Evolutionary conservation across 768 basidiomycete species (phyloP).

Genomic region (Amanita muscaria): DNA sequence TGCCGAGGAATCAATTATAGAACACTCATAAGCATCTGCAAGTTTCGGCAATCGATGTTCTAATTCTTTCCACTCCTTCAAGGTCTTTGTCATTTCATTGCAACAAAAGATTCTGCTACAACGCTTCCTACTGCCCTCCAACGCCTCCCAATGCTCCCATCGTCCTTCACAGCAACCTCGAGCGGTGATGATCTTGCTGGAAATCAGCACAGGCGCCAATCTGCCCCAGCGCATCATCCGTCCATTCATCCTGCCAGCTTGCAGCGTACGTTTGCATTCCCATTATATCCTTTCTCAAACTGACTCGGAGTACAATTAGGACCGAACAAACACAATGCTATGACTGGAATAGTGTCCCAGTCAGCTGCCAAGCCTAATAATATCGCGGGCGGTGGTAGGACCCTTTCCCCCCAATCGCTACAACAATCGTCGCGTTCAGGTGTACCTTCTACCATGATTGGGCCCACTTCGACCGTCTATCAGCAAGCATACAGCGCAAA

Average conservation of each 20-base stretch:
- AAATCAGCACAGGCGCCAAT: not conserved
- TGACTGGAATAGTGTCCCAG: not conserved
- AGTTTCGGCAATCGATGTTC: not conserved
- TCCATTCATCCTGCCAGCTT: not conserved
- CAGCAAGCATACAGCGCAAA: constrained; percentile 32
- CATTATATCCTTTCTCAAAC: no score
- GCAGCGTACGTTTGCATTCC: constrained; percentile 6
- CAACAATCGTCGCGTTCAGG: constrained; percentile 15
- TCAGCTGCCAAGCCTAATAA: constrained; percentile 6
- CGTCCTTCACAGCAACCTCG: not conserved
- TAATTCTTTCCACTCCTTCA: not conserved
- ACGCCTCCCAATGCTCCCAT: constrained; percentile 1
- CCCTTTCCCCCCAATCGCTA: constrained; percentile 2
- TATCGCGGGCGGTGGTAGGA: not conserved
- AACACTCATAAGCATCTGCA: not conserved
- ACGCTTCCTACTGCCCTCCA: no score
- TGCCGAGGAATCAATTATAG: no score
- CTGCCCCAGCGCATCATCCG: not conserved
- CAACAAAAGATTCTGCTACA: no score
- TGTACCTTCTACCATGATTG: constrained; percentile 39
- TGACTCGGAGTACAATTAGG: no score
- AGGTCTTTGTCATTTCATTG: not conserved
- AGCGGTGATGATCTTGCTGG: not conserved
- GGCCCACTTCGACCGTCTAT: constrained; percentile 45
- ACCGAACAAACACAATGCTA: no score